A percentile compares a stretch with the other conserved stretches of the same genome.
phyloP scores from a whole-genome alignment of 2,329 filamentous ascomycete genomes.

The Arachnomyces sp. region DNA sequence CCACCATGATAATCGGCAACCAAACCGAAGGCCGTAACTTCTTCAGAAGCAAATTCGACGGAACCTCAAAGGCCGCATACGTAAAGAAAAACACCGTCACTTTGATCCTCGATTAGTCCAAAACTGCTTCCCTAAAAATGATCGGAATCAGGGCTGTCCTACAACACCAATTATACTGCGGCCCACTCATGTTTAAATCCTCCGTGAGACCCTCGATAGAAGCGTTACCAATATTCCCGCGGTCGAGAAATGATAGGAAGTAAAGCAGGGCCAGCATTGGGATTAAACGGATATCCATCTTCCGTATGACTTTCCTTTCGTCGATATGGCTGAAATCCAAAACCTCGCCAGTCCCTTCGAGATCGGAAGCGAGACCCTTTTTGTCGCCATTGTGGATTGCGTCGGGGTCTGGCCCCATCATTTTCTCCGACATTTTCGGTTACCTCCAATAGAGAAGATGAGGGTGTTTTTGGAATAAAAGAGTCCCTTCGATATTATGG shows the following conservation, averaged over 20 bases:
- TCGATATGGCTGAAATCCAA: constrained; percentile 30
- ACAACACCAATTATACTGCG: constrained; percentile 21
- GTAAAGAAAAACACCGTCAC: constrained; percentile 21
- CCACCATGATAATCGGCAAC: constrained; percentile 25
- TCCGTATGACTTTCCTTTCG: constrained; percentile 33
- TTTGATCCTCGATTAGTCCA: background rate
- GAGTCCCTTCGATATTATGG: too few species aligned
- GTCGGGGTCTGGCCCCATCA: too few species aligned
- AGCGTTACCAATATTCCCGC: constrained; percentile 23
- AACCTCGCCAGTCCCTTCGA: background rate
- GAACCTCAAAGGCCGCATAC: constrained; percentile 17
- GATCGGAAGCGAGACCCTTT: background rate
- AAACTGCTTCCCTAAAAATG: background rate
- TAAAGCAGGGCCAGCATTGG: constrained; percentile 33
- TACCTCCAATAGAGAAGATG: too few species aligned
- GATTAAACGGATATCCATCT: constrained; percentile 33
- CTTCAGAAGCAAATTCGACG: constrained; percentile 23
- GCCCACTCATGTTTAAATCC: constrained; percentile 16
- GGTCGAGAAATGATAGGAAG: constrained; percentile 26
- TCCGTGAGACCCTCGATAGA: constrained; percentile 18
- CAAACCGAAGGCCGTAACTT: constrained; percentile 22
- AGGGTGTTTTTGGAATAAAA: too few species aligned
- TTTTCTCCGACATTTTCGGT: too few species aligned
- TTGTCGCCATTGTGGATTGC: too few species aligned
- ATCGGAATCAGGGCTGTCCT: constrained; percentile 1